Percentiles rank a stretch among this genome's conserved stretches.
phyloP scores from a whole-genome alignment of 306 rosid species.

The Parietaria judaica region DNA sequence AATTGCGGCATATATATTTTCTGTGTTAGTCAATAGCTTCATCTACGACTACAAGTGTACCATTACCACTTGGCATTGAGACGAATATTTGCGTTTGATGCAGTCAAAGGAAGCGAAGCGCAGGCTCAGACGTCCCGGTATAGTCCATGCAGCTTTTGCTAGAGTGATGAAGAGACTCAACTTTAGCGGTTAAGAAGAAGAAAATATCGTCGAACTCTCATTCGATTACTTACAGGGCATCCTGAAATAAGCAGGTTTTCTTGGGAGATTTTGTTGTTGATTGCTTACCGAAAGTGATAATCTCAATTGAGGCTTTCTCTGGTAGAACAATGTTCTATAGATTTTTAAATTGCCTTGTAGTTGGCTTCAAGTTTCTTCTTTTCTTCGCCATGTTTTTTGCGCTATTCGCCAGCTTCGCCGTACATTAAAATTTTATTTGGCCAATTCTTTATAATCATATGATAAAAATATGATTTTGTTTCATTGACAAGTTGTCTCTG shows the following conservation, averaged over 20 bases:
- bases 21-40: too few relatives aligned
- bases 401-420: too few relatives aligned
- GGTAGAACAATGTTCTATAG: neutral
- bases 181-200: constrained; percentile 48
- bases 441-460: too few relatives aligned
- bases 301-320: neutral
- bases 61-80: neutral
- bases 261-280: neutral
- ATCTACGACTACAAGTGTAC: neutral
- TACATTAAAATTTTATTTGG: too few relatives aligned
- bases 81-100: constrained; percentile 24
- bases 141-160: constrained; percentile 72
- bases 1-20: too few relatives aligned
- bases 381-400: neutral
- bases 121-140: constrained; percentile 61
- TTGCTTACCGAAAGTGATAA: constrained; percentile 7
- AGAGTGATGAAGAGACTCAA: constrained; percentile 88
- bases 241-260: constrained; percentile 13
- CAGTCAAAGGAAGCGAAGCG: constrained; percentile 92
- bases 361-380: neutral
- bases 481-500: too few relatives aligned
- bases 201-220: constrained; percentile 13
- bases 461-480: too few relatives aligned
- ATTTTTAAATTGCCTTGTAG: neutral
- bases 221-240: neutral